These are phyloP conservation scores for Suillus occidentalis DNA, from an alignment of 768 basidiomycete genomes.

Conservation along the genomic window DNA sequence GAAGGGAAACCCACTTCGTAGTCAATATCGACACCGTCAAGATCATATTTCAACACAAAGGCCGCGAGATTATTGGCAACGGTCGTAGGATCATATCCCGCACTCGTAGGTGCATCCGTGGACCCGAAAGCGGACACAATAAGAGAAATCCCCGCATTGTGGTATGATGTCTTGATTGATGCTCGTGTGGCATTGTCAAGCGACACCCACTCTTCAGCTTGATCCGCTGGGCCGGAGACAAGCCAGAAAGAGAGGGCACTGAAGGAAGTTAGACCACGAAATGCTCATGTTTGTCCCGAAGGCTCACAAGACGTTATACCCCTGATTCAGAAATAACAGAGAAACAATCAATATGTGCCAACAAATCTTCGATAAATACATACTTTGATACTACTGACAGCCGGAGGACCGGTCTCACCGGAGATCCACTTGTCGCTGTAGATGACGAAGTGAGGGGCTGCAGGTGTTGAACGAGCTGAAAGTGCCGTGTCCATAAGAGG, in stretches of 20 bases:
- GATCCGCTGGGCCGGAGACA: constrained; percentile 56
- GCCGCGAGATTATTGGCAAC: constrained; percentile 65
- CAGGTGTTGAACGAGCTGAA: constrained; percentile 14
- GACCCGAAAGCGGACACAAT: constrained; percentile 65
- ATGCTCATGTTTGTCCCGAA: not conserved
- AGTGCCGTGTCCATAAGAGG: not conserved
- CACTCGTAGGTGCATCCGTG: constrained; percentile 54
- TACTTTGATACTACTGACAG: constrained; percentile 32
- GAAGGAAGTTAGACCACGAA: constrained; percentile 1
- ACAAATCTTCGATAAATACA: constrained; percentile 2
- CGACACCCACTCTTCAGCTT: constrained; percentile 56
- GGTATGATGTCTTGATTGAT: constrained; percentile 51
- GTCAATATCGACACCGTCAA: constrained; percentile 77
- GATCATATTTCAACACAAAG: constrained; percentile 57
- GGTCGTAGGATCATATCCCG: constrained; percentile 54
- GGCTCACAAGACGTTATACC: constrained; percentile 58
- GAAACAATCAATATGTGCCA: not conserved
- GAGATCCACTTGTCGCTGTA: constrained; percentile 39
- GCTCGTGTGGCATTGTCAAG: constrained; percentile 46
- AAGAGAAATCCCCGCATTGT: constrained; percentile 56
- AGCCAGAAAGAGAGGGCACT: constrained; percentile 57
- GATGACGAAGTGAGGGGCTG: constrained; percentile 40
- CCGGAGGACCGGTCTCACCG: constrained; percentile 39
- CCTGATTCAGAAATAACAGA: constrained; percentile 32
- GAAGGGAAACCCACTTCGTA: constrained; percentile 47